phyloP scores from a whole-genome alignment of 371 early-diverging fungal species.

The Rhizomucor miehei region DNA sequence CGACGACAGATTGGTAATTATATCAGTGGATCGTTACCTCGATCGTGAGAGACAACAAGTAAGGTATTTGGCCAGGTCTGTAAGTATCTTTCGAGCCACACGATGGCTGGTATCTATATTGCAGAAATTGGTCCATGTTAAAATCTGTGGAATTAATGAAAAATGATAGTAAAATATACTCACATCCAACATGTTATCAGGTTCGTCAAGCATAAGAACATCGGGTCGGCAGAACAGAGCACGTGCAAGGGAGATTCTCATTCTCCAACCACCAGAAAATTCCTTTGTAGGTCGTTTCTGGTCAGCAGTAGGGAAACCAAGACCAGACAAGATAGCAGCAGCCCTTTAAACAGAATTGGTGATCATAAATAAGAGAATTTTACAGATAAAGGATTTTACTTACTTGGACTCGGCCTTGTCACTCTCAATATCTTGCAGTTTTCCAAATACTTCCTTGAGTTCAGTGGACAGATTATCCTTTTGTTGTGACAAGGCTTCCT shows the following conservation, averaged over 20 bases:
- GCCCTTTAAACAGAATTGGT: conserved; percentile 49
- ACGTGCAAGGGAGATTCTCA: conserved; percentile 94
- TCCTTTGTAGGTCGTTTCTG: conserved; percentile 82
- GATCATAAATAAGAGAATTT: too few species aligned
- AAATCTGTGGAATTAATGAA: neutral
- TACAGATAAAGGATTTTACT: too few species aligned
- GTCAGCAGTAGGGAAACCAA: conserved; percentile 87
- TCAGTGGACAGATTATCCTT: conserved; percentile 63
- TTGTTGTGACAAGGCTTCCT: conserved; percentile 61
- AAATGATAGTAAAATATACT: neutral
- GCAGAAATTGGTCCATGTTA: too few species aligned
- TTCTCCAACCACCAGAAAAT: conserved; percentile 96
- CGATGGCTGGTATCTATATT: conserved; percentile 87
- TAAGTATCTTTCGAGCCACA: conserved; percentile 95
- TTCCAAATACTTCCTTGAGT: conserved; percentile 80
- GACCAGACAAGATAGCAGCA: conserved; percentile 88
- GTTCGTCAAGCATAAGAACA: conserved; percentile 98
- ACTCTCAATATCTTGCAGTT: conserved; percentile 90
- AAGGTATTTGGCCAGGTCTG: conserved; percentile 89
- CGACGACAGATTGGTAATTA: neutral
- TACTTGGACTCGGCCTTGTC: conserved; percentile 94
- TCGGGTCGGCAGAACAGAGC: conserved; percentile 96
- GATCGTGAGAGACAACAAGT: conserved; percentile 96
- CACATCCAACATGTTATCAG: conserved; percentile 95
- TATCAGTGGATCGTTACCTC: conserved; percentile 40